A percentile compares a stretch with the other conserved stretches of the same genome.
Conservation (phyloP, 139 green algal genomes). For the Choricystis sp. region DNA sequence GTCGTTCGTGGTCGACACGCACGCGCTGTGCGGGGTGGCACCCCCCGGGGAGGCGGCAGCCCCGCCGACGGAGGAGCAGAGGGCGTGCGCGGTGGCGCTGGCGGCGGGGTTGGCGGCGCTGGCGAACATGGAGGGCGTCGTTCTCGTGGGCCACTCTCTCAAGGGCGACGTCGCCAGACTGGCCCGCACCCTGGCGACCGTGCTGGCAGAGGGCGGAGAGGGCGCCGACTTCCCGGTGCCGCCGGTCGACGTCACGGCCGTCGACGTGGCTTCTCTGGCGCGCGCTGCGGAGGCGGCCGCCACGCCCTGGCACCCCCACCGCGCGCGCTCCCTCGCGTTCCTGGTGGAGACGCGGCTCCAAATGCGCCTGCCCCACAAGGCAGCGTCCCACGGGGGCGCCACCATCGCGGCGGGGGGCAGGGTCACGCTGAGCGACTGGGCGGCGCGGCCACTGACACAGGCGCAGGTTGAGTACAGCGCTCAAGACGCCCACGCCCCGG, state of each 20-base stretch:
- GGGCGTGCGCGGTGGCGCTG: not conserved
- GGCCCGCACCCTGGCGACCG: not conserved
- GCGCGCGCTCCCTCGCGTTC: not conserved
- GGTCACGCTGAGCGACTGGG: slow-evolving; percentile 39
- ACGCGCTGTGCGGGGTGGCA: not conserved
- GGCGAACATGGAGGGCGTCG: not conserved
- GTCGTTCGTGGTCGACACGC: not conserved
- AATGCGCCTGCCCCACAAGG: not conserved
- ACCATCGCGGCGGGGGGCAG: too few species aligned
- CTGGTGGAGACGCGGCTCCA: not conserved
- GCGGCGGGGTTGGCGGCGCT: not conserved
- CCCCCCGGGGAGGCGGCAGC: too few species aligned
- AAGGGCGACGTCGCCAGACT: not conserved
- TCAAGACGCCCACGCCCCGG: slow-evolving; percentile 23
- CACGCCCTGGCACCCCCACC: not conserved
- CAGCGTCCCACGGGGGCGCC: too few species aligned
- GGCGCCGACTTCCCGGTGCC: too few species aligned
- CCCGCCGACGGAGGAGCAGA: too few species aligned
- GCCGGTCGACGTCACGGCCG: not conserved
- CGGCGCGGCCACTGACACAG: slow-evolving; percentile 26
- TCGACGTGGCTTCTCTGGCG: not conserved
- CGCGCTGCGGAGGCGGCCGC: too few species aligned
- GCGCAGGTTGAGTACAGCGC: slow-evolving; percentile 40
- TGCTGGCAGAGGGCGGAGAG: not conserved
- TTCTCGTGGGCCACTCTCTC: not conserved